Conservation (phyloP, 768 basidiomycete genomes). For the Suillus subluteus region DNA sequence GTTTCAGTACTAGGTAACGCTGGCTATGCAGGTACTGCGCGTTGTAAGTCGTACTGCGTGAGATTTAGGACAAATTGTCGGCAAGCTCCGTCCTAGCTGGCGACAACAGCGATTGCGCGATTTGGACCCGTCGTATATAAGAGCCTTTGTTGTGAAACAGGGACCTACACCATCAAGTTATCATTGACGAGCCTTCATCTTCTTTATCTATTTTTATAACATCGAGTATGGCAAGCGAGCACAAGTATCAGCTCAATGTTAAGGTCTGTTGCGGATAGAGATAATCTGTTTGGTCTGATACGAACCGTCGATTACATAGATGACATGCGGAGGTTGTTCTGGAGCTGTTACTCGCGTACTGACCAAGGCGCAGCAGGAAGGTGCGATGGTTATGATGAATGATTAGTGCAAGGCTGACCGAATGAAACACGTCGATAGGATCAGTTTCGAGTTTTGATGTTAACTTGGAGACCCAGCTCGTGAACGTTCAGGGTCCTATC, state of each 20-base stretch:
- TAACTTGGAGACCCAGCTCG: constrained; percentile 69
- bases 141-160: constrained; percentile 9
- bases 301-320: constrained; percentile 46
- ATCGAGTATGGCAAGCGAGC: constrained; percentile 14
- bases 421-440: background rate
- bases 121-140: constrained; percentile 2
- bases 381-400: constrained; percentile 18
- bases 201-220: constrained; percentile 6
- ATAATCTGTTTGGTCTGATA: background rate
- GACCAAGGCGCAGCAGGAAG: constrained; percentile 59
- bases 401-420: constrained; percentile 3
- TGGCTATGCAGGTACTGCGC: background rate
- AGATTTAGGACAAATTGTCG: constrained; percentile 17
- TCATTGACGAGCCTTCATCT: background rate
- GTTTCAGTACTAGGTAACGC: background rate
- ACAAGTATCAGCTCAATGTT: constrained; percentile 76
- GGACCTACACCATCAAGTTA: background rate
- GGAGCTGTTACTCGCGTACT: constrained; percentile 79
- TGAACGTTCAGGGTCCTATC: constrained; percentile 63
- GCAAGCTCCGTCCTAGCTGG: constrained; percentile 15
- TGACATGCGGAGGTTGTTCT: constrained; percentile 88
- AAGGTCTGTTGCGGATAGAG: constrained; percentile 51
- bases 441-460: constrained; percentile 52
- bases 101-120: constrained; percentile 11
- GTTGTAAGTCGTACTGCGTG: constrained; percentile 12